phyloP scores from a whole-genome alignment of 768 basidiomycete genomes.

The Pulveroboletus sp. region DNA sequence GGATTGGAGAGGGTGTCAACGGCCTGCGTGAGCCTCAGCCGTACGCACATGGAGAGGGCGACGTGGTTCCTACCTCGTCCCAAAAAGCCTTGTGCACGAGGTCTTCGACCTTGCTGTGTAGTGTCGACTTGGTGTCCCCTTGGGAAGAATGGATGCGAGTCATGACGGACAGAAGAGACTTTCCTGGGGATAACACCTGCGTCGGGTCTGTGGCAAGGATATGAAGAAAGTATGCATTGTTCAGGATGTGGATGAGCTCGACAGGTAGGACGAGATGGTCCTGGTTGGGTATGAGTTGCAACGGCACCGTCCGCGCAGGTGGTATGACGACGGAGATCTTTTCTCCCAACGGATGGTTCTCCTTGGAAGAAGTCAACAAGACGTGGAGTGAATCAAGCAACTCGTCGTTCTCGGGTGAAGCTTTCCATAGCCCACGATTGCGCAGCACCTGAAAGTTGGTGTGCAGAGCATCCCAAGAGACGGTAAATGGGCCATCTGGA shows the following conservation, averaged over 20 bases:
- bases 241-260: conserved; percentile 55
- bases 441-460: conserved; percentile 21
- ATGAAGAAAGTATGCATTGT: conserved; percentile 65
- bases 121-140: conserved; percentile 26
- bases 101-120: conserved; percentile 48
- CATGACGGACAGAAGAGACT: conserved; percentile 68
- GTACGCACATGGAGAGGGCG: conserved; percentile 3
- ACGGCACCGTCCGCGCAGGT: conserved; percentile 4
- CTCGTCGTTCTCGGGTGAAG: conserved; percentile 23
- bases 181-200: conserved; percentile 64
- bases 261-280: conserved; percentile 40
- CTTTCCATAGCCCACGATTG: conserved; percentile 26
- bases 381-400: conserved; percentile 25
- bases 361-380: conserved; percentile 9
- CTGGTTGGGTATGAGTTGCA: conserved; percentile 21
- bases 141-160: conserved; percentile 24
- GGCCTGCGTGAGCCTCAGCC: conserved; percentile 43
- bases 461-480: conserved; percentile 24
- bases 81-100: conserved; percentile 67
- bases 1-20: conserved; percentile 52
- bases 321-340: conserved; percentile 17
- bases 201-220: conserved; percentile 61
- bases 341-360: neutral
- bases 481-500: conserved; percentile 13
- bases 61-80: conserved; percentile 54